These are phyloP conservation scores for Graphilbum ipis-grandicollis DNA, from an alignment of 2,329 filamentous ascomycete species.

Conservation along the genomic window DNA sequence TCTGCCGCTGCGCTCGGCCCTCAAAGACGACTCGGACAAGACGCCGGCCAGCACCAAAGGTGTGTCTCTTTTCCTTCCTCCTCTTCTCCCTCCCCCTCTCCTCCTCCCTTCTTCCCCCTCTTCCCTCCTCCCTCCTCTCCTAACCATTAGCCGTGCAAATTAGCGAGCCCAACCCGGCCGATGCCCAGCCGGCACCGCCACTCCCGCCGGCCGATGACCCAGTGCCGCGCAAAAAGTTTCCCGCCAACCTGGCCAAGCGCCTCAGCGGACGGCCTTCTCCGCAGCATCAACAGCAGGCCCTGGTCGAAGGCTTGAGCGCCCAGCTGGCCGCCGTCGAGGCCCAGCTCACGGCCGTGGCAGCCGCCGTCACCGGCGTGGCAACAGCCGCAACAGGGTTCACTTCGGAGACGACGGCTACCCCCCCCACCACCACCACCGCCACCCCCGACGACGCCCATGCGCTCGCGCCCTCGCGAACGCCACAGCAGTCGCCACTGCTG, in stretches of 20 bases:
- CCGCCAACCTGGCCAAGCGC: constrained; percentile 24
- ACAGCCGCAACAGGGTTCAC: no score
- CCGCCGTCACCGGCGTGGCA: no score
- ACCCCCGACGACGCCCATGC: no score
- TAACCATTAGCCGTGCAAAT: constrained; percentile 34
- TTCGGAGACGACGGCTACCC: no score
- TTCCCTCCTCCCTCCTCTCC: background rate
- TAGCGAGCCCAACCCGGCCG: constrained; percentile 26
- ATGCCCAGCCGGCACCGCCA: constrained; percentile 7
- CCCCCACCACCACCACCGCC: no score
- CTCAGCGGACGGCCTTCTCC: constrained; percentile 21
- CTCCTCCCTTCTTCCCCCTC: background rate
- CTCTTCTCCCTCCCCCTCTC: background rate
- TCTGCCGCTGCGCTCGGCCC: constrained; percentile 21
- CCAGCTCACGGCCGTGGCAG: constrained; percentile 2
- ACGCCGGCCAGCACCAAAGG: constrained; percentile 8
- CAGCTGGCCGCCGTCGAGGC: constrained; percentile 3
- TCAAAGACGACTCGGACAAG: constrained; percentile 12
- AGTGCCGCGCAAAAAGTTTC: constrained; percentile 24
- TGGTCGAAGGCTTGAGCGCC: constrained; percentile 12
- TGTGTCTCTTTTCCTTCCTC: background rate
- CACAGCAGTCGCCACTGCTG: constrained; percentile 10
- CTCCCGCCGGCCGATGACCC: constrained; percentile 16
- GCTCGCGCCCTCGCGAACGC: background rate
- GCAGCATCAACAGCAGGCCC: background rate